Conservation (phyloP, 768 basidiomycete genomes). For the Tulasnella sp. region DNA sequence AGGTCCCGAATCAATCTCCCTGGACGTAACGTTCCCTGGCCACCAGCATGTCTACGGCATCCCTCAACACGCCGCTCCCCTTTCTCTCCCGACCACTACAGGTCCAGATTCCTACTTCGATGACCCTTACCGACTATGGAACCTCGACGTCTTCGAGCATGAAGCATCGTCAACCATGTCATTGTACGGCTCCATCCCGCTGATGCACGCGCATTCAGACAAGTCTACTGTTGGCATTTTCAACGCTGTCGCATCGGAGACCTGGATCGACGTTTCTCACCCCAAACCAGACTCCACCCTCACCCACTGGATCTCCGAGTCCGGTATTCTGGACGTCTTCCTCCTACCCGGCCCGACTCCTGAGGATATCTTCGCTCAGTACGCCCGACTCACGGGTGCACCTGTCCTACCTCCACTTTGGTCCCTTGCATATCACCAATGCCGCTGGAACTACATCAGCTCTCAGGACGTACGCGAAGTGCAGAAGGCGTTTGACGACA, state of each 20-base stretch:
- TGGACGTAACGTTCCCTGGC: slow-evolving; percentile 91
- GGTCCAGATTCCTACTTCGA: slow-evolving; percentile 71
- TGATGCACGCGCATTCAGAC: slow-evolving; percentile 88
- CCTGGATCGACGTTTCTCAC: slow-evolving; percentile 89
- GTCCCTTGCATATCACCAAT: slow-evolving; percentile 94
- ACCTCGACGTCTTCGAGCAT: slow-evolving; percentile 96
- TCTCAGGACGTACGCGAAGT: slow-evolving; percentile 82
- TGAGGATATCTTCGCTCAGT: slow-evolving; percentile 77
- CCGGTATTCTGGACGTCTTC: slow-evolving; percentile 92
- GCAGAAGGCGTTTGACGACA: slow-evolving; percentile 84
- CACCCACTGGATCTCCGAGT: slow-evolving; percentile 98
- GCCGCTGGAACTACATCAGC: slow-evolving; percentile 96
- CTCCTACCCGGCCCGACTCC: slow-evolving; percentile 89
- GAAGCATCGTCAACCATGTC: slow-evolving; percentile 67
- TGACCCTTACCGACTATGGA: slow-evolving; percentile 94
- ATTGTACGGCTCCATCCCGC: slow-evolving; percentile 86
- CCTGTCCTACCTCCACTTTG: slow-evolving; percentile 86
- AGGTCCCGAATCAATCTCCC: slow-evolving; percentile 92
- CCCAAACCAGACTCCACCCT: slow-evolving; percentile 61
- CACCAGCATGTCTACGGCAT: slow-evolving; percentile 92
- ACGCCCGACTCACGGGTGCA: slow-evolving; percentile 77
- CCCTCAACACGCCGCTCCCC: slow-evolving; percentile 88
- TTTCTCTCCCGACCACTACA: slow-evolving; percentile 83
- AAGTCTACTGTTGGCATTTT: slow-evolving; percentile 88
- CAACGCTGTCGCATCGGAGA: slow-evolving; percentile 82